phyloP scores from a whole-genome alignment of 768 basidiomycete genomes.

The Goffeauzyma gilvescens region DNA sequence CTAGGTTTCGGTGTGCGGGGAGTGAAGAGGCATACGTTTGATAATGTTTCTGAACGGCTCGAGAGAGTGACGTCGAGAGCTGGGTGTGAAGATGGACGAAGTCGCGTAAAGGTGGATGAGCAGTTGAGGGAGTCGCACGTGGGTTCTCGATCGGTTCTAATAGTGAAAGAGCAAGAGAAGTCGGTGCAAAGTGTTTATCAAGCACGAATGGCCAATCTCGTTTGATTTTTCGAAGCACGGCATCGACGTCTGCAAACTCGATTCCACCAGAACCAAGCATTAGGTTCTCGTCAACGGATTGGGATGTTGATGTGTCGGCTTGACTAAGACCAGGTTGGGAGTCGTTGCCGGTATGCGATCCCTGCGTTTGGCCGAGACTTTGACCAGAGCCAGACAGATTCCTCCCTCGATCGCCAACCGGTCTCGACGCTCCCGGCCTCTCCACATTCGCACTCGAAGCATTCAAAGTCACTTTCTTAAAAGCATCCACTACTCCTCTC shows the following conservation, averaged over 20 bases:
- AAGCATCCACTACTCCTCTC: slow-evolving; percentile 24
- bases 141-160: slow-evolving; percentile 29
- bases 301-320: slow-evolving; percentile 1
- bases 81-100: slow-evolving; percentile 24
- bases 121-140: slow-evolving; percentile 4
- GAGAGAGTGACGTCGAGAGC: slow-evolving; percentile 25
- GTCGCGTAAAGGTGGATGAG: slow-evolving; percentile 15
- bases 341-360: slow-evolving; percentile 10
- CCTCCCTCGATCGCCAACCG: slow-evolving; percentile 14
- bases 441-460: not conserved
- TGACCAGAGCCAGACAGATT: too few species aligned
- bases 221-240: slow-evolving; percentile 64
- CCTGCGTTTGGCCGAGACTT: slow-evolving; percentile 7
- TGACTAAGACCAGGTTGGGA: slow-evolving; percentile 8
- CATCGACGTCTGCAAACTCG: slow-evolving; percentile 66
- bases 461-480: slow-evolving; percentile 6
- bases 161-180: slow-evolving; percentile 75
- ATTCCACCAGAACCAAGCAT: slow-evolving; percentile 12
- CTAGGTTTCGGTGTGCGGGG: slow-evolving; percentile 65
- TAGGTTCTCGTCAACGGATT: slow-evolving; percentile 15
- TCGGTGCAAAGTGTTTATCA: slow-evolving; percentile 62
- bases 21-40: slow-evolving; percentile 86
- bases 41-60: slow-evolving; percentile 51
- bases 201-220: slow-evolving; percentile 73
- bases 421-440: not conserved